A percentile compares a stretch with the other conserved stretches of the same genome.
These are phyloP conservation scores for Sequoia sempervirens DNA, from an alignment of 75 land plant species.

Conservation along the genomic window DNA sequence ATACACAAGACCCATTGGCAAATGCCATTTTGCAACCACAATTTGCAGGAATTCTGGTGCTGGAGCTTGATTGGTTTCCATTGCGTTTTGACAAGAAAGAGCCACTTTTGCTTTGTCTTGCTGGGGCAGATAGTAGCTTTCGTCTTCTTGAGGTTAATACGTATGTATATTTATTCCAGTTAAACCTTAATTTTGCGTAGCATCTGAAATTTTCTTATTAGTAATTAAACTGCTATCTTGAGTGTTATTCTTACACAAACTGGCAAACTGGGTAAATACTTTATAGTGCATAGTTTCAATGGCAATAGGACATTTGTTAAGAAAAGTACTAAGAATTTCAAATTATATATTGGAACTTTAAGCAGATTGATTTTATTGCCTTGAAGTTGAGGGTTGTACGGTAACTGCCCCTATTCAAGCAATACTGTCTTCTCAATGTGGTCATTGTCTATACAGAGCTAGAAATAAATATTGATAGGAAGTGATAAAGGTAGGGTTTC, in stretches of 20 bases:
- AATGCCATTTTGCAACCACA: conserved; percentile 90
- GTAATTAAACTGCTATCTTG: neutral
- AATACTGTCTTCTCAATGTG: no score
- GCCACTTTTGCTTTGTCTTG: conserved; percentile 77
- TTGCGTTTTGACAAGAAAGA: conserved; percentile 72
- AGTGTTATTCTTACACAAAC: neutral
- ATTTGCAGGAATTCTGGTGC: conserved; percentile 82
- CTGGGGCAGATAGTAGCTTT: conserved; percentile 97
- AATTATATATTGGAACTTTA: neutral
- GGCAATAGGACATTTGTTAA: neutral
- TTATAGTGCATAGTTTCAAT: neutral
- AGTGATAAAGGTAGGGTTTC: no score
- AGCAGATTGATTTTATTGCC: neutral
- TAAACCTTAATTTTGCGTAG: neutral
- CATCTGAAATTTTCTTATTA: neutral
- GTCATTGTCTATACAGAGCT: no score
- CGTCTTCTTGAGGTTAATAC: conserved; percentile 86
- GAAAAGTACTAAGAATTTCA: neutral
- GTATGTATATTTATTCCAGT: conserved; percentile 29
- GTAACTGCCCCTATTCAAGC: no score
- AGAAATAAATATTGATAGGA: no score
- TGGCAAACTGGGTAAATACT: neutral
- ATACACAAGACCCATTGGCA: conserved; percentile 87
- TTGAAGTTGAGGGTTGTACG: neutral
- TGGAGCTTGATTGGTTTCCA: conserved; percentile 96